Conservation (phyloP, 1,284 basidiomycete genomes). For the Leucoagaricus sp. region DNA sequence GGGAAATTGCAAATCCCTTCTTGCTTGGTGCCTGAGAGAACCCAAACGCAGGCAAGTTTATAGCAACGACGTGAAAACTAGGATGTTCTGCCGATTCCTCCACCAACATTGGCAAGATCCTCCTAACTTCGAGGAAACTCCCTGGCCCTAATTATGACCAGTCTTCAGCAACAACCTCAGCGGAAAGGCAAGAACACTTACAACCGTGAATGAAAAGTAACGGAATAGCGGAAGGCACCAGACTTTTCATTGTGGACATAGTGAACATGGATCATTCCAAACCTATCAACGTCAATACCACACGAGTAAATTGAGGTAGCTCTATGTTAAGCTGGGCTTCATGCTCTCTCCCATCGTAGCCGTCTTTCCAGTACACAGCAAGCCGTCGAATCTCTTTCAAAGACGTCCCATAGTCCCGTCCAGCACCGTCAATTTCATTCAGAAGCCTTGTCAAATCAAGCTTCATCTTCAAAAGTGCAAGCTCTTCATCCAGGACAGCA, state of each 20-base stretch:
- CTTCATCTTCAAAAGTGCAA: slow-evolving; percentile 39
- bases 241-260: slow-evolving; percentile 52
- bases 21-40: slow-evolving; percentile 22
- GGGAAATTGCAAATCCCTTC: slow-evolving; percentile 17
- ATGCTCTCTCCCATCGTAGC: slow-evolving; percentile 48
- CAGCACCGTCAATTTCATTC: slow-evolving; percentile 47
- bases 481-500: slow-evolving; percentile 37
- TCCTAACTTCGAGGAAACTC: slow-evolving; percentile 55
- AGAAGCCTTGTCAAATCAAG: slow-evolving; percentile 45
- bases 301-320: slow-evolving; percentile 50
- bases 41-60: slow-evolving; percentile 21
- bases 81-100: slow-evolving; percentile 42
- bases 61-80: slow-evolving; percentile 45
- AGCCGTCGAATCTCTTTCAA: slow-evolving; percentile 46
- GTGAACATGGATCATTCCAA: slow-evolving; percentile 46
- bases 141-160: slow-evolving; percentile 52
- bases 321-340: slow-evolving; percentile 46
- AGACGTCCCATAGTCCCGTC: slow-evolving; percentile 49
- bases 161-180: background rate
- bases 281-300: slow-evolving; percentile 45
- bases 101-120: slow-evolving; percentile 51
- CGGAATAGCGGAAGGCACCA: slow-evolving; percentile 43
- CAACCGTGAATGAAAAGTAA: slow-evolving; percentile 57
- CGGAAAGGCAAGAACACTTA: slow-evolving; percentile 34
- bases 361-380: slow-evolving; percentile 42